Evolutionary conservation across 2,329 filamentous ascomycete genomes (phyloP), one percentile per base, ranked within the genome.

Genomic region (Fusarium miscanthi): DNA sequence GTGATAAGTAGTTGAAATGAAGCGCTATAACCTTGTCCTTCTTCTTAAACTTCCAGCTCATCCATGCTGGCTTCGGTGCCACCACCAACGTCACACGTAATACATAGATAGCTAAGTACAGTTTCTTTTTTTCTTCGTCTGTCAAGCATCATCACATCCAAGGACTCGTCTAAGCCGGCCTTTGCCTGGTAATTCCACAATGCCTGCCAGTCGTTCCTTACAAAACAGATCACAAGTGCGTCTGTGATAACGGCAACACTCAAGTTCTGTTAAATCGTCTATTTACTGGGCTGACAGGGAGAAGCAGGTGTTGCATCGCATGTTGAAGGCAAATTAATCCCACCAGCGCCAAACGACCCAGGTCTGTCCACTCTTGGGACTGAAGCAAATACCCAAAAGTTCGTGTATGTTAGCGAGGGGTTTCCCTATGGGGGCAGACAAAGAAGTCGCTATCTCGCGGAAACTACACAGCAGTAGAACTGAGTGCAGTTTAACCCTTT

Each of bases 281-380:
- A 58, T 69, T 54, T 58, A 48, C 42, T 63, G 57, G 62, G 54
- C 41, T 59, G 57, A 41, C 53, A 71, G 53, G 63, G 49, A 64
- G 61, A 65, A 71, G 63, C 42, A 76, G 49, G 64, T 59, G 64
- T 72, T 71, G 62, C 71, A 74, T 77, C 69, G 74, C 76, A 67
- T 74, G 66, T 74, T 64, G 67, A 73, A 76, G 66, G 69, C 63
- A 60, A 76, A 76, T 72, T 69, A 72, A 72, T 65, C 31, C 75
- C 73, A 66, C 80, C 78, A 78, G 78, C 78, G 78, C 78, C 79
- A 73, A 78, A 79, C 77, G 68, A 76, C 73, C 76, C 71, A 73
- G 65, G 69, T 75, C 74, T 74, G 72, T 72, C 77, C 76, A 74
- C 76, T 78, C 74, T 80, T 75, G 66, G 72, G 77, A 76, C 73